Conservation (phyloP, 331 rosid species). For the Acacia concinna region DNA sequence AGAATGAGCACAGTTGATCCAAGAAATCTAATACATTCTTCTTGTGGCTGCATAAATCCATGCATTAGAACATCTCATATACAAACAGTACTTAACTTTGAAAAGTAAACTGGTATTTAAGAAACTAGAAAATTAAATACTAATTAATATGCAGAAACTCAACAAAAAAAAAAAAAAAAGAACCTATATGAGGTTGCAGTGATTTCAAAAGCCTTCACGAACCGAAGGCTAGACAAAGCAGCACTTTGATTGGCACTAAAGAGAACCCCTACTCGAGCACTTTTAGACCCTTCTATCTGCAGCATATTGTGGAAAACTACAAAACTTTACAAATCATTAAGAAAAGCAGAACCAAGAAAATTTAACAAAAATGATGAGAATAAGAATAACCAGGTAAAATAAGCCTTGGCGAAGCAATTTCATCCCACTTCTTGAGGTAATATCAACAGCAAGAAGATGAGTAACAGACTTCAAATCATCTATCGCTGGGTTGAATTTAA, state of each 20-base stretch:
- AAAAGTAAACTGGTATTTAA: conserved; percentile 3
- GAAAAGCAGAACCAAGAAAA: conserved; percentile 21
- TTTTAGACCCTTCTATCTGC: conserved; percentile 71
- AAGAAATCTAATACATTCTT: conserved; percentile 62
- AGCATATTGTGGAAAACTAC: conserved; percentile 32
- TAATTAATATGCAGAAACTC: conserved; percentile 21
- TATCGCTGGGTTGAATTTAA: conserved; percentile 54
- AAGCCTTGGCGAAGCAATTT: conserved; percentile 81
- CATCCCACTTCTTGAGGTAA: conserved; percentile 68
- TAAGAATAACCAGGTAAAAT: conserved; percentile 68
- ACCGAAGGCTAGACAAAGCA: conserved; percentile 52
- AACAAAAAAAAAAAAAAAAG: background rate
- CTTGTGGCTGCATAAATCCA: conserved; percentile 74
- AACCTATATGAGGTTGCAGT: conserved; percentile 79
- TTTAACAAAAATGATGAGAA: conserved; percentile 14
- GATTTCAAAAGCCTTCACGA: conserved; percentile 68
- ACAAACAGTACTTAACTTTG: conserved; percentile 9
- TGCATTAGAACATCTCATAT: conserved; percentile 31
- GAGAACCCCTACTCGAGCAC: conserved; percentile 80
- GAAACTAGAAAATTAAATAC: conserved; percentile 32
- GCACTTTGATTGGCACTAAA: conserved; percentile 59
- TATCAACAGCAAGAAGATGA: conserved; percentile 80
- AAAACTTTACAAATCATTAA: conserved; percentile 12
- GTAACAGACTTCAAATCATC: conserved; percentile 95
- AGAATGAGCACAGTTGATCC: conserved; percentile 69